Percentiles rank a stretch among this genome's conserved stretches.
Conservation (phyloP, 164 flowering plant species). For the Malania oleifera region DNA sequence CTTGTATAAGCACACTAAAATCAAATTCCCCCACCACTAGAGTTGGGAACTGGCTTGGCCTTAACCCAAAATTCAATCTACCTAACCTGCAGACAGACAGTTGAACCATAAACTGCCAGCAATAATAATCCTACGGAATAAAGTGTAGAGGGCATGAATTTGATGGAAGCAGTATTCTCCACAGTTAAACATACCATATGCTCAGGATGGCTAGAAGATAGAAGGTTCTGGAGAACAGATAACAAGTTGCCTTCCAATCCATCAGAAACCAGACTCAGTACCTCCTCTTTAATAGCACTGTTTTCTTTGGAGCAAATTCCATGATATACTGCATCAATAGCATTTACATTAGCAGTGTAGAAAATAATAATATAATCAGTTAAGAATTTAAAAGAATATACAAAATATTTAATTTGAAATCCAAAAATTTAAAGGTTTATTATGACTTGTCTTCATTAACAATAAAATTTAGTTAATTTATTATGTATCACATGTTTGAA, state of each 20-base stretch:
- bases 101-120: too few relatives aligned
- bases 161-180: neutral
- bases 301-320: conserved; percentile 37
- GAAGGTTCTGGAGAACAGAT: conserved; percentile 43
- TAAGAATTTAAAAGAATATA: neutral
- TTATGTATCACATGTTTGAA: too few relatives aligned
- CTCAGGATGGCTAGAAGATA: conserved; percentile 57
- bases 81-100: too few relatives aligned
- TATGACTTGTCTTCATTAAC: too few relatives aligned
- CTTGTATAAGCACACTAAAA: neutral
- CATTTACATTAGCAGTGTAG: neutral
- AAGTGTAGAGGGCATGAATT: neutral
- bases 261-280: conserved; percentile 51
- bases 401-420: neutral
- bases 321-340: conserved; percentile 47
- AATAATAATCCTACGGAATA: neutral
- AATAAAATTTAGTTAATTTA: too few relatives aligned
- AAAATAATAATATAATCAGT: neutral
- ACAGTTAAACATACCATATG: conserved; percentile 52
- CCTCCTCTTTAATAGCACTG: conserved; percentile 37
- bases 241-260: conserved; percentile 64
- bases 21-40: neutral
- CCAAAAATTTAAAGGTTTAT: neutral
- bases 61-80: neutral
- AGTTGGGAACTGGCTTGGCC: neutral